Evolutionary conservation across 306 rosid species (phyloP).

Genomic region (Ochetophila trinervis): DNA sequence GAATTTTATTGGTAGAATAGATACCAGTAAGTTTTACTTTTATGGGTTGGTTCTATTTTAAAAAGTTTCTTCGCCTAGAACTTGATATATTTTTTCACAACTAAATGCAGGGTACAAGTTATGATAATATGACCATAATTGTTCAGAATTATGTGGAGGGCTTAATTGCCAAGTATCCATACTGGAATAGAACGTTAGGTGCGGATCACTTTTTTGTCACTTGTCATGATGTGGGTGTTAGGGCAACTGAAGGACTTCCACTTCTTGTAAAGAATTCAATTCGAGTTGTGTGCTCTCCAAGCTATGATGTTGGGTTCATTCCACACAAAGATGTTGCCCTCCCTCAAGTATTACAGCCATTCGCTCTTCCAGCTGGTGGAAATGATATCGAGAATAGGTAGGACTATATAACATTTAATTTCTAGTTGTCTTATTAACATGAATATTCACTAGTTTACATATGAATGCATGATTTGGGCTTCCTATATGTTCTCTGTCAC

Average conservation of each 20-base stretch:
- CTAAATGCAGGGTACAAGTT: slow-evolving; percentile 76
- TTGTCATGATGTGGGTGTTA: slow-evolving; percentile 97
- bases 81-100: slow-evolving; percentile 15
- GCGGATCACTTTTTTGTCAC: slow-evolving; percentile 96
- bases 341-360: slow-evolving; percentile 94
- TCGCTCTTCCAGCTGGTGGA: slow-evolving; percentile 97
- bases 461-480: neutral
- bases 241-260: slow-evolving; percentile 88
- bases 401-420: slow-evolving; percentile 6
- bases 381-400: slow-evolving; percentile 87
- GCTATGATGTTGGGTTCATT: slow-evolving; percentile 94
- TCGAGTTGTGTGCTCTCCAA: slow-evolving; percentile 93
- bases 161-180: slow-evolving; percentile 89
- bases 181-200: slow-evolving; percentile 98
- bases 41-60: slow-evolving; percentile 11
- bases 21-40: neutral
- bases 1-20: neutral
- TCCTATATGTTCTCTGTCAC: neutral
- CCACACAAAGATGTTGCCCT: slow-evolving; percentile 97
- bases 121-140: slow-evolving; percentile 90
- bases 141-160: slow-evolving; percentile 80
- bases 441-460: neutral
- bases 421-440: neutral
- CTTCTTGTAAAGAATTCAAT: slow-evolving; percentile 87
- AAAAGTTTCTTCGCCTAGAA: slow-evolving; percentile 8